Percentiles rank a stretch among this genome's conserved stretches.
These are phyloP conservation scores for Pleurozium schreberi DNA, from an alignment of 225 moss, liverwort and hornwort species.

Conservation along the genomic window DNA sequence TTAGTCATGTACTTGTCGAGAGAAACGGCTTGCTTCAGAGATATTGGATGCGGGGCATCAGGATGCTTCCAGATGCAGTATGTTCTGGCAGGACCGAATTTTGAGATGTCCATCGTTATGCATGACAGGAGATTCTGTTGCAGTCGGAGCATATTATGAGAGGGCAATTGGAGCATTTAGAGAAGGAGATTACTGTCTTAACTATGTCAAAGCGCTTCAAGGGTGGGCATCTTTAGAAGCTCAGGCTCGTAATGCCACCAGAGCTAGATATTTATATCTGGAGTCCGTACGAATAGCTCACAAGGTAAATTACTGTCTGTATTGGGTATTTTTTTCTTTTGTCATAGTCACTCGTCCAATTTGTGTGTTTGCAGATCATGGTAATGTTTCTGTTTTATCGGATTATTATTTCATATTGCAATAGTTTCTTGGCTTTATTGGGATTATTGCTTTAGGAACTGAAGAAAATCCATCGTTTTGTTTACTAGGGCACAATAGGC, in stretches of 20 bases:
- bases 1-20: background rate
- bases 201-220: slow-evolving; percentile 66
- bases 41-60: background rate
- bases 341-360: background rate
- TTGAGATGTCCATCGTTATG: background rate
- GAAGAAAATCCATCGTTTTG: background rate
- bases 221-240: slow-evolving; percentile 85
- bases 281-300: slow-evolving; percentile 49
- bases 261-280: slow-evolving; percentile 59
- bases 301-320: slow-evolving; percentile 30
- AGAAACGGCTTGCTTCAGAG: background rate
- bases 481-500: background rate
- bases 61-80: background rate
- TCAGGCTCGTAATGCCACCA: slow-evolving; percentile 46
- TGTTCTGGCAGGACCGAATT: background rate
- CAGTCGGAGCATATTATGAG: slow-evolving; percentile 60
- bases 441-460: background rate
- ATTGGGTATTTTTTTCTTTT: background rate
- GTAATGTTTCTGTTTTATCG: background rate
- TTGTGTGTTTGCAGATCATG: background rate
- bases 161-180: slow-evolving; percentile 43
- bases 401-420: background rate
- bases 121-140: slow-evolving; percentile 57
- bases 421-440: background rate
- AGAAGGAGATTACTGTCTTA: slow-evolving; percentile 34